Base-by-base conservation (phyloP, 2,329 filamentous ascomycete species). In the Alternaria sp. region DNA sequence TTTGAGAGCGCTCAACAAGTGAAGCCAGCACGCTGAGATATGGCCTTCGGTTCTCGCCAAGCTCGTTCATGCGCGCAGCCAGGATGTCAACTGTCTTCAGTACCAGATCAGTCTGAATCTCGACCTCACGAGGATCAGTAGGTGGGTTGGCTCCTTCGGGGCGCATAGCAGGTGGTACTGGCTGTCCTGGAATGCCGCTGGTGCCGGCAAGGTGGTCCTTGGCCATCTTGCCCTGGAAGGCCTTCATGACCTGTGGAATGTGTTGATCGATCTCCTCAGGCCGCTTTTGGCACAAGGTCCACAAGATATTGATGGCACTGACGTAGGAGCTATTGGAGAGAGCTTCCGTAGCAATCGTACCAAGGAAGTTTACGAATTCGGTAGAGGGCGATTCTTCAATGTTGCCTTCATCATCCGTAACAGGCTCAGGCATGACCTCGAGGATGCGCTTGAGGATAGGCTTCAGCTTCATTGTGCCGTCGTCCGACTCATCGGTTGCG, bases 21-120 rank as follows among this genome's bases (percentile, higher is more conserved):
- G 94, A 96, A 5, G 96, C 96, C 32, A 99, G 84, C 5, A 98
- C 95, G 76, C 94, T 98, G 2, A 99, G 87, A 83, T 98, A 99
- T 0, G 96, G 95, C 49, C 96, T 87, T 46, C 96, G 87, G 75
- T 95, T 93, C 70, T 99, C 96, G 2, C 93, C 93, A 12, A 99
- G 86, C 40, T 91, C 91, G 72, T 96, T 94, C 90, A 99, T 98
- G 46, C 96, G 90, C 68, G 93, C 87, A 2, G 96, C 93, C 21
- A 97, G 92, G 61, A 97, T 90, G 74, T 98, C 94, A 65, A 99
- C 94, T 10, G 94, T 93, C 82, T 98, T 98, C 74, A 97, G 90
- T 80, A 98, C 97, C 45, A 99, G 83, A 61, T 91, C 90, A 9
- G 93, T 94, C 68, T 96, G 94, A n/a, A 96, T 88, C 74, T 97